These are phyloP conservation scores for Amaranthus hypochondriacus DNA, from an alignment of 148 eudicot species.

Conservation along the genomic window DNA sequence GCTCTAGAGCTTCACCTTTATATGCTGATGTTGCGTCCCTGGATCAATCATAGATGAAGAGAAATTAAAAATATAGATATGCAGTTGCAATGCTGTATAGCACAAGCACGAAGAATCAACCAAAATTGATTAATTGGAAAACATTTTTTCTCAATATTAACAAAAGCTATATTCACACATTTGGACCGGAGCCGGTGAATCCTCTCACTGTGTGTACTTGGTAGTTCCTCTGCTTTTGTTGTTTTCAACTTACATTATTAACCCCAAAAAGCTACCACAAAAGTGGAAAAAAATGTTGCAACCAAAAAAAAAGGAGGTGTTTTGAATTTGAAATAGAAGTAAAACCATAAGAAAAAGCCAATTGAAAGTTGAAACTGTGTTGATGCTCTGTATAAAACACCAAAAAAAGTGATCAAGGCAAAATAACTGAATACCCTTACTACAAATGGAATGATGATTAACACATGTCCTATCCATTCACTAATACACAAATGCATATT, in stretches of 20 bases:
- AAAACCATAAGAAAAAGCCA: background rate
- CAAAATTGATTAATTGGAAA: background rate
- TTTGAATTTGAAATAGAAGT: too few relatives aligned
- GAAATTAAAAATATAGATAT: background rate
- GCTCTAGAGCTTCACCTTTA: conserved; percentile 74
- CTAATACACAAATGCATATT: background rate
- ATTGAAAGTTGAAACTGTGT: background rate
- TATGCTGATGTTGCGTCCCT: conserved; percentile 84
- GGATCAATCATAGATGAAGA: background rate
- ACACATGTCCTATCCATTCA: background rate
- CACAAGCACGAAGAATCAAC: background rate
- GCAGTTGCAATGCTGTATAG: background rate
- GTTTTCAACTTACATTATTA: too few relatives aligned
- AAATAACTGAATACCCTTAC: background rate
- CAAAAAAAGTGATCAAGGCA: background rate
- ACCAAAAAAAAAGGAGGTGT: too few relatives aligned
- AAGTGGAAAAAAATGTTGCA: too few relatives aligned
- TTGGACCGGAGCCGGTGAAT: background rate
- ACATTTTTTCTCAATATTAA: background rate
- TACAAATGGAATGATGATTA: background rate
- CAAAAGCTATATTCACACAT: background rate
- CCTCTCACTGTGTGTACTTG: background rate
- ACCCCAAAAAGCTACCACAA: too few relatives aligned
- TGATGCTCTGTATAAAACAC: background rate
- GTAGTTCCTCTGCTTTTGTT: too few relatives aligned